Base-by-base conservation (phyloP, 805 yeast genomes). In the Yamadazyma insecticola region DNA sequence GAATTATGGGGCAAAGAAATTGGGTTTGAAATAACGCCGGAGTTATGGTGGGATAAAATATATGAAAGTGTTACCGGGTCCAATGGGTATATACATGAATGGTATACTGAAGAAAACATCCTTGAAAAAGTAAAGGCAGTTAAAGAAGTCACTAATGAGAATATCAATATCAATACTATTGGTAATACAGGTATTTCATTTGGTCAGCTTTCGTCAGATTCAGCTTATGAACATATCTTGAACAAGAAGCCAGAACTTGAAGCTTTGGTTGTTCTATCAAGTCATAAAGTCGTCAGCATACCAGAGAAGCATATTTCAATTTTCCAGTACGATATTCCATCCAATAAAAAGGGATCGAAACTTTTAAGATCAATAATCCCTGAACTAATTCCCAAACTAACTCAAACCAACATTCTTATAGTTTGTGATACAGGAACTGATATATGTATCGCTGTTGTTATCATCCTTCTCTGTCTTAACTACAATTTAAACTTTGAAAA, bases 1-100 rank as follows among this genome's bases (percentile, higher is more conserved):
- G 97, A 88, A 47, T 60, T 80, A 8, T 88, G 96, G 97, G 57
- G n/a, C n/a, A n/a, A n/a, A n/a, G n/a, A n/a, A n/a, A n/a, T n/a
- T n/a, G n/a, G n/a, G n/a, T n/a, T n/a, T n/a, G n/a, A n/a, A n/a
- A n/a, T n/a, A n/a, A n/a, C n/a, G n/a, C n/a, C n/a, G n/a, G 23
- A 19, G 4, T 24, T 48, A 18, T 39, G 41, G 31, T 30, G 21
- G 14, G 23, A 29, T 8, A 11, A 13, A 13, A 11, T 24, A 14
- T 16, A 11, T 5, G 13, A 16, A 29, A 14, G 17, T 24, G 20
- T n/a, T 16, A 16, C 11, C 20, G 24, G 19, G 11, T 24, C n/a
- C n/a, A n/a, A n/a, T n/a, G n/a, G n/a, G n/a, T n/a, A n/a, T n/a
- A n/a, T n/a, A n/a, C n/a, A n/a, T n/a, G n/a, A n/a, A n/a, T n/a